Evolutionary conservation across 2,329 filamentous ascomycete genomes (phyloP).

Genomic region (Aquanectria penicillioides): DNA sequence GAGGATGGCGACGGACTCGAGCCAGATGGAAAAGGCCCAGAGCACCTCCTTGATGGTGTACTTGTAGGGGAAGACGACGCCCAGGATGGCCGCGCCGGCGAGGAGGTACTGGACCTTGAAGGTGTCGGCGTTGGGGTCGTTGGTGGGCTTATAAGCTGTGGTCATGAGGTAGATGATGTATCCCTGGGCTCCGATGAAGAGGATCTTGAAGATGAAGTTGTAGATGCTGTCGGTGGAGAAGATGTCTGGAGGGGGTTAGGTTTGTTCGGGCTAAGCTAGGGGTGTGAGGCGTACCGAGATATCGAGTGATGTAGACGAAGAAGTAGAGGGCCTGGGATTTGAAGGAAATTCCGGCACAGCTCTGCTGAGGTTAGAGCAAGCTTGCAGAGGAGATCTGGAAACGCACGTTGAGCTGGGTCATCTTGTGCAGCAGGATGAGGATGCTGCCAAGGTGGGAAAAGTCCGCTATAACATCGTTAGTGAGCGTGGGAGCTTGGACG

Average conservation of each 20-base stretch:
- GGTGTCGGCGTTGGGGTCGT: conserved; percentile 96
- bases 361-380: conserved; percentile 69
- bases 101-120: conserved; percentile 97
- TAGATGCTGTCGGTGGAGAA: conserved; percentile 87
- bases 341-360: conserved; percentile 97
- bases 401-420: conserved; percentile 87
- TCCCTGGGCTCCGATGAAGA: conserved; percentile 89
- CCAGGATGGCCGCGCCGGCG: conserved; percentile 80
- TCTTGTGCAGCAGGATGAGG: conserved; percentile 95
- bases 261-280: not conserved
- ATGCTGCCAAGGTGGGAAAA: conserved; percentile 96
- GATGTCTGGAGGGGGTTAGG: conserved; percentile 68
- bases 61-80: conserved; percentile 83
- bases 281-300: conserved; percentile 72
- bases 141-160: conserved; percentile 95
- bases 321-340: conserved; percentile 97
- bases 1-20: conserved; percentile 95
- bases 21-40: conserved; percentile 98
- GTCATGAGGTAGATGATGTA: conserved; percentile 99
- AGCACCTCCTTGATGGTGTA: conserved; percentile 88
- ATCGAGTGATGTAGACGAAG: conserved; percentile 91
- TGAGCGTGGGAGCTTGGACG: conserved; percentile 15
- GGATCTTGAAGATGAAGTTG: conserved; percentile 94
- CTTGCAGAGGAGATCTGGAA: conserved; percentile 28
- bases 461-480: conserved; percentile 71